Conservation (phyloP, 2,329 filamentous ascomycete genomes). For the Paecilomyces sp. region DNA sequence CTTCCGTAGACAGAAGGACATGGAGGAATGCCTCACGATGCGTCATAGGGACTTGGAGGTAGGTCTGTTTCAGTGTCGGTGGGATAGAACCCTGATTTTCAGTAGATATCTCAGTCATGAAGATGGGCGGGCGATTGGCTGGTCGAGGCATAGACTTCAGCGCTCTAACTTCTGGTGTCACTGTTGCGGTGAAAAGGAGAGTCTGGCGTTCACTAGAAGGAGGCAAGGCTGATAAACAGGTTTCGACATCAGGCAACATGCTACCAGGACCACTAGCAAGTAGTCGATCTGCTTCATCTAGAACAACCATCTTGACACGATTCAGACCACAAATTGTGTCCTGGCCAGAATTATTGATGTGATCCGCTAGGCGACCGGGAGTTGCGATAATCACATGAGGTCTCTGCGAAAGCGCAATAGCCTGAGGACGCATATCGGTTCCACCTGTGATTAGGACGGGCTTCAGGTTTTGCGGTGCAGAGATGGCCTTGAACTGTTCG, state of each 20-base stretch:
- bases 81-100: conserved; percentile 66
- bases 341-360: conserved; percentile 82
- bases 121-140: conserved; percentile 66
- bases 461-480: conserved; percentile 79
- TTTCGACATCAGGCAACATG: conserved; percentile 92
- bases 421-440: conserved; percentile 85
- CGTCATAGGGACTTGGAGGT: conserved; percentile 81
- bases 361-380: conserved; percentile 85
- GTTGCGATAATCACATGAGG: conserved; percentile 94
- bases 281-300: conserved; percentile 92
- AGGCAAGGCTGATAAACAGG: conserved; percentile 75
- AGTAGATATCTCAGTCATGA: conserved; percentile 78
- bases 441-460: conserved; percentile 86
- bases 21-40: conserved; percentile 95
- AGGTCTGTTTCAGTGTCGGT: conserved; percentile 71
- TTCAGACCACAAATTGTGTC: conserved; percentile 80
- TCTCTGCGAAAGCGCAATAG: conserved; percentile 69
- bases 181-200: conserved; percentile 89
- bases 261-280: conserved; percentile 67
- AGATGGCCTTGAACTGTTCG: conserved; percentile 92
- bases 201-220: conserved; percentile 77
- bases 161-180: conserved; percentile 84
- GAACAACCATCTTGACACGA: conserved; percentile 75
- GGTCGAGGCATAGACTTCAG: conserved; percentile 69
- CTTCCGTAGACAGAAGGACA: conserved; percentile 71